A percentile compares a stretch with the other conserved stretches of the same genome.
These are phyloP conservation scores for Tephrocybe sp. DNA, from an alignment of 768 basidiomycete species.

Conservation along the genomic window DNA sequence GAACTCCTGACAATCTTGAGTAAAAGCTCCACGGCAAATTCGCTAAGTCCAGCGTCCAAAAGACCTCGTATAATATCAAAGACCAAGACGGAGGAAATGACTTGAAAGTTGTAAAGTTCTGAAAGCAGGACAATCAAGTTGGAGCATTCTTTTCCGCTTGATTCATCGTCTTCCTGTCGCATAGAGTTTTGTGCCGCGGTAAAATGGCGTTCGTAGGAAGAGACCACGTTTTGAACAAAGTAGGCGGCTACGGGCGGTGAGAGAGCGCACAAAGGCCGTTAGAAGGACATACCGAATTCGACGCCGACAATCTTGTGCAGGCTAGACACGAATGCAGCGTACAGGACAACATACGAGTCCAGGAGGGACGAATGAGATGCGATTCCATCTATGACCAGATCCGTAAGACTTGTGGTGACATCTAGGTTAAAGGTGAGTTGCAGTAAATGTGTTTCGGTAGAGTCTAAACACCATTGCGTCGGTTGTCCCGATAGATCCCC, in stretches of 20 bases:
- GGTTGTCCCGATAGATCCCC: constrained; percentile 70
- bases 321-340: constrained; percentile 82
- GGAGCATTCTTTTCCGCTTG: constrained; percentile 85
- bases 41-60: constrained; percentile 61
- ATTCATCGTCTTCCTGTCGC: constrained; percentile 29
- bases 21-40: constrained; percentile 84
- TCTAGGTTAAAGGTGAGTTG: constrained; percentile 43
- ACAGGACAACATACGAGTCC: constrained; percentile 87
- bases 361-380: constrained; percentile 78
- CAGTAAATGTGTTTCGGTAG: not conserved
- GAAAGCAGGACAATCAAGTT: constrained; percentile 88
- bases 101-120: constrained; percentile 95
- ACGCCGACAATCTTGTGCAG: constrained; percentile 81
- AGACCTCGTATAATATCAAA: constrained; percentile 87
- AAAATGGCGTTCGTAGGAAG: constrained; percentile 65
- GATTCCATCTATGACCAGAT: constrained; percentile 75
- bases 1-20: constrained; percentile 82
- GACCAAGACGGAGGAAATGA: constrained; percentile 83
- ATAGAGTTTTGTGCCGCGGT: constrained; percentile 24
- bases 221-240: constrained; percentile 74
- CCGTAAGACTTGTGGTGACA: constrained; percentile 77
- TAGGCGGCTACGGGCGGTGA: constrained; percentile 59
- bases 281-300: constrained; percentile 74
- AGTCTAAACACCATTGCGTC: constrained; percentile 71
- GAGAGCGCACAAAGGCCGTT: not conserved